Conservation (phyloP, 768 basidiomycete genomes). For the Leccinum disarticulatum region DNA sequence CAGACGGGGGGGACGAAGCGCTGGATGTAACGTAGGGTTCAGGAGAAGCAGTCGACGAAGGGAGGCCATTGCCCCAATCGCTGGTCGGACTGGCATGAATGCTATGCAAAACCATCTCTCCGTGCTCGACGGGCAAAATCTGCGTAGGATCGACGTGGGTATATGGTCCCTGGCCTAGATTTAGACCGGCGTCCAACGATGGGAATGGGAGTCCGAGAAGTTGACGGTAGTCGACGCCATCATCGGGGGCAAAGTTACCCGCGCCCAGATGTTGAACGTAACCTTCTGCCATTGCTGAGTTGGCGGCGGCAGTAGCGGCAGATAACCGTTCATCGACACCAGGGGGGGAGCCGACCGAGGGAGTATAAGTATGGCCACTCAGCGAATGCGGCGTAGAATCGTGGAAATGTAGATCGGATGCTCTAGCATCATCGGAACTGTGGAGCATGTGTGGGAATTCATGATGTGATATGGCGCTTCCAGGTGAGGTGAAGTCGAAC, state of each 20-base stretch:
- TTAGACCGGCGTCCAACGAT: constrained; percentile 44
- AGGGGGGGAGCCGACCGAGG: constrained; percentile 33
- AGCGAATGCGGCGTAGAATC: constrained; percentile 34
- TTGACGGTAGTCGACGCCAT: constrained; percentile 58
- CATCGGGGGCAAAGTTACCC: constrained; percentile 53
- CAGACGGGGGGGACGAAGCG: constrained; percentile 73
- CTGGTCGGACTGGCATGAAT: constrained; percentile 80
- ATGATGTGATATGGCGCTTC: constrained; percentile 36
- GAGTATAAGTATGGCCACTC: constrained; percentile 35
- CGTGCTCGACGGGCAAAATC: constrained; percentile 54
- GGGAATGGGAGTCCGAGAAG: constrained; percentile 68
- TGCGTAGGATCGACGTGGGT: constrained; percentile 94
- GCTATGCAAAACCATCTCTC: constrained; percentile 42
- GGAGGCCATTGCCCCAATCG: constrained; percentile 74
- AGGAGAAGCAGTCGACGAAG: constrained; percentile 73
- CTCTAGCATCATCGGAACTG: constrained; percentile 26
- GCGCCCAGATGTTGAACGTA: constrained; percentile 63
- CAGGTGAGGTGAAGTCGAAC: constrained; percentile 48
- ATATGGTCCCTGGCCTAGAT: constrained; percentile 49
- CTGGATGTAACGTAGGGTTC: constrained; percentile 68
- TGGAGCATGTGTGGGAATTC: constrained; percentile 37
- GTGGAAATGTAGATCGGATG: constrained; percentile 33
- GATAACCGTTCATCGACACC: constrained; percentile 53
- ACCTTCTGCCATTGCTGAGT: constrained; percentile 68
- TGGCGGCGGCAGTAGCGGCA: constrained; percentile 61